Conservation (phyloP, 1,139 yeast genomes). For the Saccharomyces hybrid region DNA sequence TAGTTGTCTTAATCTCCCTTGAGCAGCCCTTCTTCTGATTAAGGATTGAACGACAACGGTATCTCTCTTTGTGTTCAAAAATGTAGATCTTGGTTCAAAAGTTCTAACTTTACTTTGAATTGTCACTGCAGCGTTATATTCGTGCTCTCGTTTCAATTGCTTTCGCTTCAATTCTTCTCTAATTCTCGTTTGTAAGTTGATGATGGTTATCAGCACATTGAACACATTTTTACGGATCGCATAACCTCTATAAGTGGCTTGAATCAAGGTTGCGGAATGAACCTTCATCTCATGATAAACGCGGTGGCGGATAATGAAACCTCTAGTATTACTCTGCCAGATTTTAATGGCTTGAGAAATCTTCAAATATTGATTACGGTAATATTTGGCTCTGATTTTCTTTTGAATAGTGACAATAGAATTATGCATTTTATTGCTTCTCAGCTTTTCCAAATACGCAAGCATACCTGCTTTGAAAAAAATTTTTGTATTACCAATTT, state of each 20-base stretch:
- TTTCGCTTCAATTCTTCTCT: slow-evolving; percentile 64
- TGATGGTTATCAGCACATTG: slow-evolving; percentile 44
- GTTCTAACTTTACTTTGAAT: slow-evolving; percentile 49
- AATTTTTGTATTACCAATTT: slow-evolving; percentile 82
- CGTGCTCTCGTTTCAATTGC: slow-evolving; percentile 41
- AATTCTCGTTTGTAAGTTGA: slow-evolving; percentile 58
- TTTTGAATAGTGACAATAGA: slow-evolving; percentile 88
- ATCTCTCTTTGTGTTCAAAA: slow-evolving; percentile 34
- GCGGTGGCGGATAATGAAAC: slow-evolving; percentile 45
- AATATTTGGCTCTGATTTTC: slow-evolving; percentile 61
- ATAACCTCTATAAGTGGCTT: slow-evolving; percentile 66
- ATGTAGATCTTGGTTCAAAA: slow-evolving; percentile 26
- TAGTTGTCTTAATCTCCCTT: slow-evolving; percentile 51
- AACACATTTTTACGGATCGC: slow-evolving; percentile 44
- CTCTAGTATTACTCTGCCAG: not conserved
- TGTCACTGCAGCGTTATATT: slow-evolving; percentile 54
- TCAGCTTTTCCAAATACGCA: slow-evolving; percentile 83
- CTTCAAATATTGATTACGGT: slow-evolving; percentile 54
- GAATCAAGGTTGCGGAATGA: slow-evolving; percentile 64
- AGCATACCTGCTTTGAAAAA: slow-evolving; percentile 96
- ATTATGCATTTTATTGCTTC: slow-evolving; percentile 69
- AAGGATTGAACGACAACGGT: slow-evolving; percentile 70
- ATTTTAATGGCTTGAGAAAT: slow-evolving; percentile 47
- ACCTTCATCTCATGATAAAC: slow-evolving; percentile 52
- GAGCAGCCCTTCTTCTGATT: slow-evolving; percentile 70